Evolutionary conservation across 257 asterid genomes (phyloP).

Genomic region (Plantago ovata): DNA sequence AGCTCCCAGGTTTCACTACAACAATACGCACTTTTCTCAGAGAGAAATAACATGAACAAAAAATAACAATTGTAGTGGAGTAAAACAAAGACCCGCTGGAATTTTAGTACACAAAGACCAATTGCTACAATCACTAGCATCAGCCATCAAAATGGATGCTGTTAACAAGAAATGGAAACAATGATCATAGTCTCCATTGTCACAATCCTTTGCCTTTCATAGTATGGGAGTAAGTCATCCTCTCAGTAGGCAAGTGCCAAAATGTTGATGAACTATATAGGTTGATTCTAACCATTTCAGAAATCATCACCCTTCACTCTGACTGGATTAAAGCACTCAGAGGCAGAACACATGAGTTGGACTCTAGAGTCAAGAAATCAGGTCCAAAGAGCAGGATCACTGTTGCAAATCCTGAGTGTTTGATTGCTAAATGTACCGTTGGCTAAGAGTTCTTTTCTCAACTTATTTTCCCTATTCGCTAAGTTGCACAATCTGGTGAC

Average conservation of each 20-base stretch:
- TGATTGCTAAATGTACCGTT: neutral
- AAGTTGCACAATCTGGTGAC: constrained; percentile 2
- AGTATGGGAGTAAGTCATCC: too few species aligned
- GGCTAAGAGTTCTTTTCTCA: neutral
- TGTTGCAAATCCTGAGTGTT: neutral
- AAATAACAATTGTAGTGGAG: neutral
- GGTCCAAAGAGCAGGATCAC: neutral
- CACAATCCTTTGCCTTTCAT: too few species aligned
- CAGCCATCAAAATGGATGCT: constrained; percentile 14
- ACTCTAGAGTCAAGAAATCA: too few species aligned
- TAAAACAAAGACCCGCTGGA: too few species aligned
- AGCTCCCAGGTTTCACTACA: constrained; percentile 61
- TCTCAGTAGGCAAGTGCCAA: too few species aligned
- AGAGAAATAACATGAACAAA: constrained; percentile 33
- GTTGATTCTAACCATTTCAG: too few species aligned
- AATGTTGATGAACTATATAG: too few species aligned
- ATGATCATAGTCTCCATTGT: too few species aligned
- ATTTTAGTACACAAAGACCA: too few species aligned
- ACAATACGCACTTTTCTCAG: constrained; percentile 29
- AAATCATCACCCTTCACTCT: constrained; percentile 5
- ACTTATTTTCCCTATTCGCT: constrained; percentile 4
- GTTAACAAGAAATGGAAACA: constrained; percentile 8
- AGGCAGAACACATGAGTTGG: neutral
- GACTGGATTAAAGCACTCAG: too few species aligned
- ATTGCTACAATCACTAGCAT: constrained; percentile 6